phyloP scores from a whole-genome alignment of 2,329 filamentous ascomycete species.

The Lomentospora prolificans region DNA sequence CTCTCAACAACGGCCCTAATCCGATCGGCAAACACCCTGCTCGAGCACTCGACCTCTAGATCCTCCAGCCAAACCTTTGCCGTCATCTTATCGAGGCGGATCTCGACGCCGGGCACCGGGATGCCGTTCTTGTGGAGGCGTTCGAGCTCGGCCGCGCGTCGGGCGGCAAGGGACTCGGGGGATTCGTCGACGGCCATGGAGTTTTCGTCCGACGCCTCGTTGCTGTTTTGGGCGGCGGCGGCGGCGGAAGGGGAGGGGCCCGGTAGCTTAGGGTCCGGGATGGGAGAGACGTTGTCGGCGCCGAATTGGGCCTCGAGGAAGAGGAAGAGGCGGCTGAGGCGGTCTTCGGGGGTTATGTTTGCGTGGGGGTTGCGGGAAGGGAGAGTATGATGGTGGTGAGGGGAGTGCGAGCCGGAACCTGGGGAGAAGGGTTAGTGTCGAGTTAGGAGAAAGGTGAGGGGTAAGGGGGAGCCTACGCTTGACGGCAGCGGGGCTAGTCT shows the following conservation, averaged over 20 bases:
- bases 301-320: slow-evolving; percentile 98
- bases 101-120: slow-evolving; percentile 78
- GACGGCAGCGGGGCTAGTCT: slow-evolving; percentile 89
- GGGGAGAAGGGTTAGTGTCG: background rate
- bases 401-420: slow-evolving; percentile 20
- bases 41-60: slow-evolving; percentile 77
- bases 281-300: slow-evolving; percentile 67
- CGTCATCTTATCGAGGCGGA: slow-evolving; percentile 78
- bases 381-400: slow-evolving; percentile 26
- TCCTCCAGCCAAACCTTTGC: slow-evolving; percentile 89
- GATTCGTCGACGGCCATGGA: slow-evolving; percentile 24
- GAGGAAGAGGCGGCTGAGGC: slow-evolving; percentile 78
- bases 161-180: slow-evolving; percentile 41
- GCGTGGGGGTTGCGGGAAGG: slow-evolving; percentile 59
- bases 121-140: slow-evolving; percentile 77
- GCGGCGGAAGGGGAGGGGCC: slow-evolving; percentile 21
- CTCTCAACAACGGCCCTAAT: slow-evolving; percentile 84
- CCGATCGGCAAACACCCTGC: slow-evolving; percentile 69
- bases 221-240: slow-evolving; percentile 14
- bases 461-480: slow-evolving; percentile 52
- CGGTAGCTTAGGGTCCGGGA: slow-evolving; percentile 53
- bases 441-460: background rate
- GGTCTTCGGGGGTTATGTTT: slow-evolving; percentile 60
- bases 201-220: slow-evolving; percentile 14
- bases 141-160: slow-evolving; percentile 59